These are phyloP conservation scores for Picocystis sp. DNA, from an alignment of 163 green algal genomes.

Conservation along the genomic window DNA sequence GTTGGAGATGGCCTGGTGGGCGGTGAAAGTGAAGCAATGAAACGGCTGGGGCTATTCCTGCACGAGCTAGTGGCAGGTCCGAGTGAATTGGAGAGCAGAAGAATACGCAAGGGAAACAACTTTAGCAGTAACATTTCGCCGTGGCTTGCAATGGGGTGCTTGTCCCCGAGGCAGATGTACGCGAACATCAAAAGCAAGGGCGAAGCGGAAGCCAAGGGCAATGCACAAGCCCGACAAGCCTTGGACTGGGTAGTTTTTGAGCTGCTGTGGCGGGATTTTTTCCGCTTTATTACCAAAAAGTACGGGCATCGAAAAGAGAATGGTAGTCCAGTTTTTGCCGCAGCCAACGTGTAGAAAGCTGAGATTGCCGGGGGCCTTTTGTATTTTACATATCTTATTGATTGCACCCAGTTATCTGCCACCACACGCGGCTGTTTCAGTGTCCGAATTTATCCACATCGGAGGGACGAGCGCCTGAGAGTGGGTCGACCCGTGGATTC, in stretches of 20 bases:
- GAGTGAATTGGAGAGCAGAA: background rate
- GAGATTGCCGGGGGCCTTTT: too few species aligned
- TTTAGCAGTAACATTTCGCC: constrained; percentile 31
- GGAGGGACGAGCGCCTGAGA: too few species aligned
- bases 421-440: too few species aligned
- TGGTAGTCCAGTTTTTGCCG: too few species aligned
- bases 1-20: constrained; percentile 15
- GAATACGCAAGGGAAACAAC: constrained; percentile 5
- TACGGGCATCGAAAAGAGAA: background rate
- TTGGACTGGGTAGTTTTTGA: constrained; percentile 46
- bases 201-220: background rate
- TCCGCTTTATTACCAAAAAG: constrained; percentile 31
- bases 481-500: background rate
- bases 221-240: constrained; percentile 2
- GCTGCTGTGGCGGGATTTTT: constrained; percentile 55
- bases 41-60: constrained; percentile 27
- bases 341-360: too few species aligned
- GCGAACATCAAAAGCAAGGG: constrained; percentile 4
- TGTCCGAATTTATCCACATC: too few species aligned
- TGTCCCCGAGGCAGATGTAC: constrained; percentile 26
- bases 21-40: constrained; percentile 39
- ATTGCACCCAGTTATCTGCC: too few species aligned
- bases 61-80: constrained; percentile 14
- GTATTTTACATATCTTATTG: too few species aligned
- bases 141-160: constrained; percentile 29